Conservation (phyloP, 2,329 filamentous ascomycete genomes). For the Paracoccidioides lutzii region DNA sequence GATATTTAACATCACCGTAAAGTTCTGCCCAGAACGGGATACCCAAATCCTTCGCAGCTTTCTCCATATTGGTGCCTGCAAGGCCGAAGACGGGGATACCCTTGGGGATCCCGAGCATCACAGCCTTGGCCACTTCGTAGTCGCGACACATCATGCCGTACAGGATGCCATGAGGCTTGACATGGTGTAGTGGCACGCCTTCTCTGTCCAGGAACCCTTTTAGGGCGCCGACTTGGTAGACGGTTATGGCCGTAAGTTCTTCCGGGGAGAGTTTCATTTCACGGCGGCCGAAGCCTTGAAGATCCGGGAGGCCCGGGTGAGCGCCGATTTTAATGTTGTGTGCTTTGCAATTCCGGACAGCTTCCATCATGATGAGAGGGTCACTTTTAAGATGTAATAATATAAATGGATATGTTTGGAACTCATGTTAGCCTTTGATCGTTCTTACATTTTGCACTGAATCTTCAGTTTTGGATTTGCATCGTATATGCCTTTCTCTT, state of each 20-base stretch:
- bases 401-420: not conserved
- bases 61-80: conserved; percentile 42
- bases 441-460: not conserved
- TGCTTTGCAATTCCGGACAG: conserved; percentile 44
- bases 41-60: conserved; percentile 40
- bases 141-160: conserved; percentile 46
- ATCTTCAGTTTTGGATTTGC: not conserved
- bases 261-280: conserved; percentile 47
- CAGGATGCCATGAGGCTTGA: conserved; percentile 50
- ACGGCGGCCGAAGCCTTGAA: conserved; percentile 51
- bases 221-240: conserved; percentile 53
- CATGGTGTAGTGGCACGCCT: conserved; percentile 43
- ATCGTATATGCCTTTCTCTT: not conserved
- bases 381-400: conserved; percentile 31
- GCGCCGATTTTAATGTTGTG: conserved; percentile 47
- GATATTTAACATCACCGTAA: conserved; percentile 46
- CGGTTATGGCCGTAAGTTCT: conserved; percentile 44
- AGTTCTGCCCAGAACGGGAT: conserved; percentile 43
- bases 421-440: not conserved
- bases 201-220: conserved; percentile 47
- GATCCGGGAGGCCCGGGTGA: conserved; percentile 52
- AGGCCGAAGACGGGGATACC: conserved; percentile 42
- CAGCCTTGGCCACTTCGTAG: conserved; percentile 39
- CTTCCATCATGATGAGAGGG: conserved; percentile 51
- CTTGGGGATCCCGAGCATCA: conserved; percentile 40